Percentiles rank a stretch among this genome's conserved stretches.
Conservation (phyloP, 345 rosid genomes). For the Aquilaria yunnanensis region DNA sequence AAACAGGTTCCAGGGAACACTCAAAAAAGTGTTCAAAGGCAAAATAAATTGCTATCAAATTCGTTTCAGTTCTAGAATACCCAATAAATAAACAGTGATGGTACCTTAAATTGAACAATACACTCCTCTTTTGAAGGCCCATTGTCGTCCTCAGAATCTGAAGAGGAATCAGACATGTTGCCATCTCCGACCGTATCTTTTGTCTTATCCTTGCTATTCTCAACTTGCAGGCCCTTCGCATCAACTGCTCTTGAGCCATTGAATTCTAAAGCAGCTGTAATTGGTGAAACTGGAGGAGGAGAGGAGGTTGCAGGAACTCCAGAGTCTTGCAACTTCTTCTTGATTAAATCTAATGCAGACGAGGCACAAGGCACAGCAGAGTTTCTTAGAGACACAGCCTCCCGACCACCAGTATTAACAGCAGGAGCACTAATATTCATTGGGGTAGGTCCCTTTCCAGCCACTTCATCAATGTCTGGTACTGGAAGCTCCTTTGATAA, state of each 20-base stretch:
- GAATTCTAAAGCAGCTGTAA: constrained; percentile 40
- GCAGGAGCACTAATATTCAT: constrained; percentile 73
- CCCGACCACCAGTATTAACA: constrained; percentile 78
- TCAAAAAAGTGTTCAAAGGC: no score
- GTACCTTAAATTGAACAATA: constrained; percentile 76
- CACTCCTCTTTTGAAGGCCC: constrained; percentile 90
- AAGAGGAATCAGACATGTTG: constrained; percentile 73
- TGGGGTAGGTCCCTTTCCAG: constrained; percentile 52
- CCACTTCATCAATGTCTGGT: constrained; percentile 29
- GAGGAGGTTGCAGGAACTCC: constrained; percentile 59
- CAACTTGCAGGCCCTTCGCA: constrained; percentile 55
- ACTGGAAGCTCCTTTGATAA: constrained; percentile 36
- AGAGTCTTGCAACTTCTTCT: constrained; percentile 85
- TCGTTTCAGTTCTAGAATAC: neutral
- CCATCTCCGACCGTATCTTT: constrained; percentile 67
- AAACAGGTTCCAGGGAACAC: no score
- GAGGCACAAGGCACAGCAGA: constrained; percentile 48
- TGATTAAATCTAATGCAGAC: constrained; percentile 87
- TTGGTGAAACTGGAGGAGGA: constrained; percentile 31
- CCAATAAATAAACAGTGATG: constrained; percentile 2
- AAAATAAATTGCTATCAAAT: no score
- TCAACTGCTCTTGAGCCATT: constrained; percentile 68
- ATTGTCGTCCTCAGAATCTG: constrained; percentile 88
- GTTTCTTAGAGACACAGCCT: constrained; percentile 54
- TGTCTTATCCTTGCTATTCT: constrained; percentile 53